Evolutionary conservation across 2,329 filamentous ascomycete genomes (phyloP), one percentile per base, ranked within the genome.

Genomic region (Pyrenophora graminea): DNA sequence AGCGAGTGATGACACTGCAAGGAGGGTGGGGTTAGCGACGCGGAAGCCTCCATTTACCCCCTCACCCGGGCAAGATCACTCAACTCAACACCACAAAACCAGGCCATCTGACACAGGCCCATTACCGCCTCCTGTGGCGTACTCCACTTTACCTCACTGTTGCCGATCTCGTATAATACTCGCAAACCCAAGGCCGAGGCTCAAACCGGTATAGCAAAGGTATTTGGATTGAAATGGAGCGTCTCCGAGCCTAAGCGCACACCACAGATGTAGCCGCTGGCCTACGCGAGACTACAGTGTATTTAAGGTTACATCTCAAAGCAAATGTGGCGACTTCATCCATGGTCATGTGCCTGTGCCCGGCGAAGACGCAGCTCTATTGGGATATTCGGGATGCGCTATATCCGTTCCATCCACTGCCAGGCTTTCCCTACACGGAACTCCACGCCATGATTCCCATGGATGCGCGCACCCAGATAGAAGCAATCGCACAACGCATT

Each of bases 401-500:
- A 31, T 18, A 51, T 37, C 43, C 48, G 37, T 37, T 18, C 23
- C 2, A 15, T 31, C 23, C 18, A 33, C n/a, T 38, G 43, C 33
- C 23, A 31, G 32, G 48, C 43, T 46, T 51, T 32, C 37, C 38
- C 37, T 31, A 37, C 40, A 21, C 53, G 41, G 45, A 21, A 37
- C 54, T 57, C 46, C 46, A 38, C 39, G 51, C 36, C 54, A 45
- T 48, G 52, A 34, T 32, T 43, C 21, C 30, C 45, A 42, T 52
- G 51, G 51, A 43, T 18, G 51, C 53, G 45, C 39, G 30, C 45
- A 43, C 41, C 51, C 51, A 36, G 42, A 52, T 54, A 50, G 42
- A 54, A 53, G 46, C 41, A 43, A 42, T 51, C 47, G 51, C 52
- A 56, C 55, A 51, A 52, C 51, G 49, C 61, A 58, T 21, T 51